phyloP scores from a whole-genome alignment of 176 grass and related monocot species.

The Coix lacrymajobi region DNA sequence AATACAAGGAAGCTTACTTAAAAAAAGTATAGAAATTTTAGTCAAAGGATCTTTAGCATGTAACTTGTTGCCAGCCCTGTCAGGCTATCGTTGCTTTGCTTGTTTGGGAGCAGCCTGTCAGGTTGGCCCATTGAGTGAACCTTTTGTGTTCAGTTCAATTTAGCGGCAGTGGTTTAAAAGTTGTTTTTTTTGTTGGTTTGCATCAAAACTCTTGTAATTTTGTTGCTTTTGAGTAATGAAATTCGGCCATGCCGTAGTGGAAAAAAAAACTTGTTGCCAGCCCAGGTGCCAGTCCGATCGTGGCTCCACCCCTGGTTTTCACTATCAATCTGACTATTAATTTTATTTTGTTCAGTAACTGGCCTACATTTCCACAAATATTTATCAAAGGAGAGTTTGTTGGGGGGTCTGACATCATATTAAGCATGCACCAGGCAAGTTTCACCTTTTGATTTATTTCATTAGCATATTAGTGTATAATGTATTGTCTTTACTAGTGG shows the following conservation, averaged over 20 bases:
- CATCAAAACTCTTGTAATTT: too few species aligned
- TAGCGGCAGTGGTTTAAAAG: too few species aligned
- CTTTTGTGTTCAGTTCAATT: too few species aligned
- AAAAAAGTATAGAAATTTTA: neutral
- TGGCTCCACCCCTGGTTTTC: neutral
- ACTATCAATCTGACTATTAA: neutral
- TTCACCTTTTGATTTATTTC: neutral
- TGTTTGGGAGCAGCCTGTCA: too few species aligned
- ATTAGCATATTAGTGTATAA: neutral
- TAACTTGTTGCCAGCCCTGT: too few species aligned
- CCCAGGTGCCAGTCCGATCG: neutral
- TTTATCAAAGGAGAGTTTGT: conserved; percentile 97
- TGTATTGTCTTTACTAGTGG: neutral
- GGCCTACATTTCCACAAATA: conserved; percentile 96
- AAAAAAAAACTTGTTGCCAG: too few species aligned
- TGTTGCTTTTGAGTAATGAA: too few species aligned
- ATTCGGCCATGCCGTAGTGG: too few species aligned
- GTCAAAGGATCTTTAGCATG: neutral
- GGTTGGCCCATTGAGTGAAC: too few species aligned
- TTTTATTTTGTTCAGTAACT: conserved; percentile 52
- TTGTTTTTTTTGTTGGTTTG: too few species aligned
- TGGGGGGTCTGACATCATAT: conserved; percentile 90
- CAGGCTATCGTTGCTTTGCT: too few species aligned
- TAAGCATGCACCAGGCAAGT: conserved; percentile 91
- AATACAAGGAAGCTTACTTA: neutral